A percentile compares a stretch with the other conserved stretches of the same genome.
Conservation (phyloP, 2,329 filamentous ascomycete species). For the Ophiocordyceps unilateralis region DNA sequence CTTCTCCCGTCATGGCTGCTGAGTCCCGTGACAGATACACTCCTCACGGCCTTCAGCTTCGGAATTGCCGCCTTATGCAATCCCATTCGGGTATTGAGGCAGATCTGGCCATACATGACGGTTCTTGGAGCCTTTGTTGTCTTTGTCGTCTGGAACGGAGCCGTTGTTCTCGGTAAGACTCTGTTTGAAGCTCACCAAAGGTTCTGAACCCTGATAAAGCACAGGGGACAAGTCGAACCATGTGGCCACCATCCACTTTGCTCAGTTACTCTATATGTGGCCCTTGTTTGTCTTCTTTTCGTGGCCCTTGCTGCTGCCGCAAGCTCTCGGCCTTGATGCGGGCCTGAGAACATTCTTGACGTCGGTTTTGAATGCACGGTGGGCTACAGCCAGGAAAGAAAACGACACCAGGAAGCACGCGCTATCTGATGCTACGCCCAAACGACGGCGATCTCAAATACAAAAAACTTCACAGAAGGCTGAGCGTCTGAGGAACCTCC, state of each 20-base stretch:
- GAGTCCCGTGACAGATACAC: slow-evolving; percentile 24
- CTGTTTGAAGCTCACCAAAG: background rate
- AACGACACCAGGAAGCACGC: background rate
- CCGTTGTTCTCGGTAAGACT: slow-evolving; percentile 66
- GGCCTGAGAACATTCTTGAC: background rate
- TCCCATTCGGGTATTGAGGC: slow-evolving; percentile 23
- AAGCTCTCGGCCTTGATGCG: slow-evolving; percentile 18
- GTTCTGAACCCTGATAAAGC: background rate
- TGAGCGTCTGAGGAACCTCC: slow-evolving; percentile 10
- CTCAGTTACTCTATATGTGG: slow-evolving; percentile 94
- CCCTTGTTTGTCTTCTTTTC: slow-evolving; percentile 84
- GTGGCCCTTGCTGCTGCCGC: slow-evolving; percentile 51
- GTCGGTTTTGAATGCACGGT: background rate
- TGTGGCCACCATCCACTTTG: slow-evolving; percentile 68
- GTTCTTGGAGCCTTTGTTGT: slow-evolving; percentile 49
- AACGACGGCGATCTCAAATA: background rate
- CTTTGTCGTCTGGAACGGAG: slow-evolving; percentile 77
- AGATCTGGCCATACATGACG: slow-evolving; percentile 40
- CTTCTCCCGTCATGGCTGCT: slow-evolving; percentile 1
- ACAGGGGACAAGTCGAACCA: slow-evolving; percentile 88
- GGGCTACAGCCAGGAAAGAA: background rate
- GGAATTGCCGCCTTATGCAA: slow-evolving; percentile 37
- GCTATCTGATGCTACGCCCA: background rate
- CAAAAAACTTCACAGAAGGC: background rate
- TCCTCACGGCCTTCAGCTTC: slow-evolving; percentile 46